Conservation (phyloP, 257 asterid species). For the Penstemon davidsonii region DNA sequence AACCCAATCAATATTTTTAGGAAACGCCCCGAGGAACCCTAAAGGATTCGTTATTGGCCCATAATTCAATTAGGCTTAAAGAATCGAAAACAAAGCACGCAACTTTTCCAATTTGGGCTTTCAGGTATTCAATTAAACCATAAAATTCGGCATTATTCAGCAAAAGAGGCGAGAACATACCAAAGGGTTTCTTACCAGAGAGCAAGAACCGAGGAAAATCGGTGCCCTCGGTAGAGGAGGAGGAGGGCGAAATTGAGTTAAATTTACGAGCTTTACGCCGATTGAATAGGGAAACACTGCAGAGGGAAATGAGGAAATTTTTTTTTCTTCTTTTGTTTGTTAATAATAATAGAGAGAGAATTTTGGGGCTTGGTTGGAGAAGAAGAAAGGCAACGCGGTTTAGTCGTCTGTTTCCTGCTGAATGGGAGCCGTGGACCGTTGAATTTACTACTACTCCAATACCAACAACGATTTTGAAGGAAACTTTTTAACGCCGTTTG, state of each 20-base stretch:
- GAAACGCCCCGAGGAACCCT: constrained; percentile 44
- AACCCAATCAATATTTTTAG: background rate
- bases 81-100: background rate
- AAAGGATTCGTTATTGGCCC: constrained; percentile 49
- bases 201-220: constrained; percentile 36
- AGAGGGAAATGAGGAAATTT: no score
- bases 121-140: constrained; percentile 16
- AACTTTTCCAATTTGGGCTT: constrained; percentile 16
- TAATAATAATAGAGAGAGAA: constrained; percentile 17
- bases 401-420: no score
- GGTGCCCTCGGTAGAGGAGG: constrained; percentile 31
- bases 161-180: background rate
- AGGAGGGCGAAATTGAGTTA: constrained; percentile 26
- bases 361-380: constrained; percentile 32
- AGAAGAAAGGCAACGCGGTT: constrained; percentile 26
- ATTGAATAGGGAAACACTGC: constrained; percentile 21
- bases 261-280: constrained; percentile 29
- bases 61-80: constrained; percentile 20
- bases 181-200: constrained; percentile 37
- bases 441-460: background rate
- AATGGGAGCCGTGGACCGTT: constrained; percentile 20
- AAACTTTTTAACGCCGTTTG: no score
- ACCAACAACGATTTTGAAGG: no score
- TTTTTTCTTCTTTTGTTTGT: background rate
- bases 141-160: no score